Percentiles rank a stretch among this genome's conserved stretches.
Conservation (phyloP, 2,329 filamentous ascomycete genomes). For the Phialophora tarda region DNA sequence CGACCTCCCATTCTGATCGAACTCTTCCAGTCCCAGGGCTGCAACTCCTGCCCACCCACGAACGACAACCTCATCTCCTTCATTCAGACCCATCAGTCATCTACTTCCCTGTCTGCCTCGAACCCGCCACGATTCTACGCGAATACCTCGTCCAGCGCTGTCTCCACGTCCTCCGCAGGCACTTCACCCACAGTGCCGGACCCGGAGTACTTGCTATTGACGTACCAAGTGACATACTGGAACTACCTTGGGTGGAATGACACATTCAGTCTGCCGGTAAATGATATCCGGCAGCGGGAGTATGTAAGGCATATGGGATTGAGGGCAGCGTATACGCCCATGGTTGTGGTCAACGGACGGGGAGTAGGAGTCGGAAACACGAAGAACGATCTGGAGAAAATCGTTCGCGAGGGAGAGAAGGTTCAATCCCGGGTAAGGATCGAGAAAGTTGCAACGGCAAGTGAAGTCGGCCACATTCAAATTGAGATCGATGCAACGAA, state of each 20-base stretch:
- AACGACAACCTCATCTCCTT: conserved; percentile 24
- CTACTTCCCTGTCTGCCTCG: neutral
- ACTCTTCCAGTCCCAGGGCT: conserved; percentile 29
- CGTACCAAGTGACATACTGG: conserved; percentile 33
- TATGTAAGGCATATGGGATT: conserved; percentile 20
- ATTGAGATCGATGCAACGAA: conserved; percentile 8
- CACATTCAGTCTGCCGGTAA: conserved; percentile 27
- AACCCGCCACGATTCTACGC: neutral
- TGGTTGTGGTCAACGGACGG: conserved; percentile 29
- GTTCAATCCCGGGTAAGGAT: conserved; percentile 1
- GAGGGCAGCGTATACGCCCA: conserved; percentile 22
- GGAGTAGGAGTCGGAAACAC: conserved; percentile 26
- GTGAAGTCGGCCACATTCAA: neutral
- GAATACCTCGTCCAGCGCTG: neutral
- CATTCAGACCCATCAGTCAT: neutral
- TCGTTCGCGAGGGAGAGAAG: conserved; percentile 4
- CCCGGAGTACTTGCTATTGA: conserved; percentile 24
- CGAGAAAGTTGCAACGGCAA: neutral
- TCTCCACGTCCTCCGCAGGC: neutral
- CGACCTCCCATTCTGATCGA: conserved; percentile 23
- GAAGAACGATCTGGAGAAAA: conserved; percentile 6
- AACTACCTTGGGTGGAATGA: conserved; percentile 27
- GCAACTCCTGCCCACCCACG: conserved; percentile 24
- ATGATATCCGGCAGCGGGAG: conserved; percentile 24
- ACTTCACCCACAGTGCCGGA: neutral